These are phyloP conservation scores for Boletus insuetus DNA, from an alignment of 768 basidiomycete species.

Conservation along the genomic window DNA sequence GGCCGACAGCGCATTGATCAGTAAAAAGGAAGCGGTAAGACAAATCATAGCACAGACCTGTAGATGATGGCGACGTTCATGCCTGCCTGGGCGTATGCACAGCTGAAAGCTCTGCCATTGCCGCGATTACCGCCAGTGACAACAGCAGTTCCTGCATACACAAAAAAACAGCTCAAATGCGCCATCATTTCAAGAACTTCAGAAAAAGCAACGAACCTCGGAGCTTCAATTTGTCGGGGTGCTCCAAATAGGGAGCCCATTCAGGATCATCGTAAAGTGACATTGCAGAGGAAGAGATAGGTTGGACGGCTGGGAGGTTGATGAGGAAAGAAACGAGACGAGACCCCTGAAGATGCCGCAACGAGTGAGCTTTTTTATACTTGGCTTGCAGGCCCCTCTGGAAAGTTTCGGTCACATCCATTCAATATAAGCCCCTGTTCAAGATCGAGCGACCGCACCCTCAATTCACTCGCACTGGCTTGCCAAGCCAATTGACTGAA, in stretches of 20 bases:
- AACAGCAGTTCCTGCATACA: constrained; percentile 41
- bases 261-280: not conserved
- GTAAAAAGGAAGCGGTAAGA: not conserved
- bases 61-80: constrained; percentile 63
- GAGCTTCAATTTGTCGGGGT: constrained; percentile 17
- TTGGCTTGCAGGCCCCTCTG: constrained; percentile 12
- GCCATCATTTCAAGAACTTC: too few species aligned
- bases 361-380: constrained; percentile 10
- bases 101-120: constrained; percentile 54
- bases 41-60: constrained; percentile 31
- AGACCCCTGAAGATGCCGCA: too few species aligned
- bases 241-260: too few species aligned
- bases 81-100: constrained; percentile 53
- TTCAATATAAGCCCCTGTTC: not conserved
- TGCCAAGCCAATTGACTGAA: too few species aligned
- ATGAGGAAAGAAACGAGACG: too few species aligned
- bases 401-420: not conserved
- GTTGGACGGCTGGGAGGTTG: not conserved
- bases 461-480: not conserved
- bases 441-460: constrained; percentile 21
- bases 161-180: not conserved
- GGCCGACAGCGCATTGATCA: not conserved
- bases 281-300: constrained; percentile 10
- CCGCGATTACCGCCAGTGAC: constrained; percentile 65
- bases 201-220: constrained; percentile 21